phyloP scores from a whole-genome alignment of 1,139 yeast species.

The Yamadazyma spencermartinsiae region DNA sequence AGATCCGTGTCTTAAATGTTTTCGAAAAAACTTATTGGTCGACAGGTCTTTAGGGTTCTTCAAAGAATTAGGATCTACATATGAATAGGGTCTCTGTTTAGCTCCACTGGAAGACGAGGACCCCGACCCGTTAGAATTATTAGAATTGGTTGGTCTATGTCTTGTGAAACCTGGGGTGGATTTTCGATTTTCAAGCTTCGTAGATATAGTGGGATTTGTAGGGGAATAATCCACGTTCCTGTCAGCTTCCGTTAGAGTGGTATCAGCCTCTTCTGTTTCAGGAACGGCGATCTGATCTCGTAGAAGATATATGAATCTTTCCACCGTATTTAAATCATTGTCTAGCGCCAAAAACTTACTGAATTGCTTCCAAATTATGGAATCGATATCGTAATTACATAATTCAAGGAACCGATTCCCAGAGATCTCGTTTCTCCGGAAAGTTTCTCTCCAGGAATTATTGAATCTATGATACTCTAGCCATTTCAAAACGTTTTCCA shows the following conservation, averaged over 20 bases:
- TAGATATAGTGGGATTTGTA: constrained; percentile 3
- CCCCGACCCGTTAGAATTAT: constrained; percentile 23
- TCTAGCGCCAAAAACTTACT: constrained; percentile 35
- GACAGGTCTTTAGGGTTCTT: constrained; percentile 28
- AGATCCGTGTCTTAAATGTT: constrained; percentile 33
- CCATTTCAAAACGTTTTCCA: constrained; percentile 67
- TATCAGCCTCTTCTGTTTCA: constrained; percentile 18
- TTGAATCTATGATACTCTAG: constrained; percentile 67
- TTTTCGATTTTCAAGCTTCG: constrained; percentile 32
- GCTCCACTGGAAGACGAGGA: constrained; percentile 18
- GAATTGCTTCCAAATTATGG: constrained; percentile 51
- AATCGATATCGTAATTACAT: constrained; percentile 62
- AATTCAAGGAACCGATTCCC: constrained; percentile 69
- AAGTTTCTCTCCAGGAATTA: constrained; percentile 67
- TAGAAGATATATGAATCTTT: constrained; percentile 50
- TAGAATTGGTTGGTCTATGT: constrained; percentile 25
- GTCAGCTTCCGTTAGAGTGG: constrained; percentile 16
- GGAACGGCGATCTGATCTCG: constrained; percentile 26
- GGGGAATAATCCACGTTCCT: constrained; percentile 13
- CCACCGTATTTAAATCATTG: constrained; percentile 49
- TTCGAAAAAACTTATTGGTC: constrained; percentile 56
- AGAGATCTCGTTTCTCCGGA: constrained; percentile 56
- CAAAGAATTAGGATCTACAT: constrained; percentile 41
- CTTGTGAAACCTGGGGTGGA: constrained; percentile 31
- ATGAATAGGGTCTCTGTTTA: constrained; percentile 55